Percentiles rank a stretch among this genome's conserved stretches.
Evolutionary conservation across 768 basidiomycete genomes (phyloP).

Genomic region (Suillus ampliporus): DNA sequence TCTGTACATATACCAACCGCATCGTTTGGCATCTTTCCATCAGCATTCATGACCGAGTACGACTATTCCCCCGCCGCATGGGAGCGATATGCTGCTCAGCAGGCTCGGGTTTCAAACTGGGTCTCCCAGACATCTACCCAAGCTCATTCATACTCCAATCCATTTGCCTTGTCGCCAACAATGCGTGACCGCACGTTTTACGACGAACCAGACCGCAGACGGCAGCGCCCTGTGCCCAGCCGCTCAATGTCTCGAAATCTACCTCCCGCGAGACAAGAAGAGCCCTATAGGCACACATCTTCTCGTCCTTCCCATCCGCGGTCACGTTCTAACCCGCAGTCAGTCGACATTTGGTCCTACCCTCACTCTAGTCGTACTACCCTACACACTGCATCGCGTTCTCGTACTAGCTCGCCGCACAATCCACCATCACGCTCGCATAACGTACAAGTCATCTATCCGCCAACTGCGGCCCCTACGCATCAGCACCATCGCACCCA

Average conservation of each 20-base stretch:
- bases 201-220: constrained; percentile 15
- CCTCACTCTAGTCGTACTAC: constrained; percentile 18
- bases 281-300: constrained; percentile 23
- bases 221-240: constrained; percentile 12
- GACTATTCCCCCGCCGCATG: constrained; percentile 63
- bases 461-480: constrained; percentile 9
- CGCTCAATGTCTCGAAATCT: constrained; percentile 9
- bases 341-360: constrained; percentile 18
- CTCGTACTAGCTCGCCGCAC: neutral
- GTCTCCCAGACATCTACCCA: constrained; percentile 46
- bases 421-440: constrained; percentile 18
- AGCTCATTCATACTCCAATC: constrained; percentile 32
- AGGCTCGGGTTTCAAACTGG: constrained; percentile 56
- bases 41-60: constrained; percentile 58
- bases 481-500: constrained; percentile 15
- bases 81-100: constrained; percentile 52
- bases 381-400: constrained; percentile 31
- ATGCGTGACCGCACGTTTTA: constrained; percentile 38
- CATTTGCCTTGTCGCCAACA: constrained; percentile 35
- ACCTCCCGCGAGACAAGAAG: constrained; percentile 18
- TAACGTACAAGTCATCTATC: constrained; percentile 25
- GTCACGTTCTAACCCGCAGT: constrained; percentile 31
- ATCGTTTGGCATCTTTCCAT: constrained; percentile 16
- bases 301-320: constrained; percentile 32
- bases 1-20: constrained; percentile 22